Evolutionary conservation across 192 early-diverging fungal species (phyloP), one percentile per base, ranked within the genome.

Genomic region (Backusella tuberculispora): DNA sequence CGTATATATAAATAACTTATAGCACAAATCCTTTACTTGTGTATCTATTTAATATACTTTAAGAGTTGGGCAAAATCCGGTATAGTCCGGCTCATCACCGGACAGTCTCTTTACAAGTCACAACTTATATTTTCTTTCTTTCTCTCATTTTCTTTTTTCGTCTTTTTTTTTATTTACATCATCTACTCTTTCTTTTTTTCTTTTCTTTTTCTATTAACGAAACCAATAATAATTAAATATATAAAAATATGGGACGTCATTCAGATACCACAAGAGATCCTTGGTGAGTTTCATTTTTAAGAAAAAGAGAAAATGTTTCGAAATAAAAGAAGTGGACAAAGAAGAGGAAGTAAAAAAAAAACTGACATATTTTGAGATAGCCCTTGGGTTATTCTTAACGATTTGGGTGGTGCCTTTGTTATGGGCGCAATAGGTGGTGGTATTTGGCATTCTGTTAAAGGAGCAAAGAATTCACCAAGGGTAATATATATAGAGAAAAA

Each of bases 371-470:
- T 75, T 65, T n/a, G 3, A 63, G 29, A 50, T 45, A 89, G 93
- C 76, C 93, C 93, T 74, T 95, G 91, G 89, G 92, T 93, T 43
- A 93, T 95, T 77, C 88, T 95, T 71, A 93, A 92, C 83, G 94
- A 95, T 76, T 84, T 88, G 43, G 94, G 94, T 50, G 93, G 88
- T 72, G 92, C 94, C 17, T 99, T 99, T 81, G 93, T 91, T 73
- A 96, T 99, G 95, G 98, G 98, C 56, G 94, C 94, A 24, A 91
- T 99, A 41, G 96, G 96, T 76, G 96, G 97, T 66, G 92, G 95
- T 78, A 90, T 97, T 69, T 98, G 95, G 95, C 94, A 99, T 85
- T 94, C 92, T 73, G 96, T 98, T 85, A 98, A 99, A 80, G 98
- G 98, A 26, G 97, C 96, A 82, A 95, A 96, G 80, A 97, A 99